These are phyloP conservation scores for Tuber microsphaerosporum DNA, from an alignment of 495 filamentous ascomycete species.

Conservation along the genomic window DNA sequence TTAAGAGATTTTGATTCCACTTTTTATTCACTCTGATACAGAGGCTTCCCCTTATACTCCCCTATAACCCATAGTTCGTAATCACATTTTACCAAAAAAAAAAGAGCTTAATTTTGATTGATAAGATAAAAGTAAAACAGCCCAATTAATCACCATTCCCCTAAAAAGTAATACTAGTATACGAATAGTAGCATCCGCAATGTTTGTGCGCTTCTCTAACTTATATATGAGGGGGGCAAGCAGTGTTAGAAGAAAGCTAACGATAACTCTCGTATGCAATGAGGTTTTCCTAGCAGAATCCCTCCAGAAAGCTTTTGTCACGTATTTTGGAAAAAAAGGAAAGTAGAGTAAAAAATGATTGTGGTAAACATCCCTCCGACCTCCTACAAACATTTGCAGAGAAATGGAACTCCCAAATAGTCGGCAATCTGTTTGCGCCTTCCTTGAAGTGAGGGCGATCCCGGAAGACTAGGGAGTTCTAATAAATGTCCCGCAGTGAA, in stretches of 20 bases:
- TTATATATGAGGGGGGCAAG: too few species aligned
- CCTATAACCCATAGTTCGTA: not conserved
- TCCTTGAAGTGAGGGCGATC: not conserved
- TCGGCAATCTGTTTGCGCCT: slow-evolving; percentile 13
- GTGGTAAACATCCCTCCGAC: not conserved
- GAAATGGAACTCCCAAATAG: slow-evolving; percentile 10
- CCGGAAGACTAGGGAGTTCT: not conserved
- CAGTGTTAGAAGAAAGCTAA: not conserved
- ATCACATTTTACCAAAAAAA: not conserved
- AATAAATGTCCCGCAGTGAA: not conserved
- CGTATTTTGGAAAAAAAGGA: not conserved
- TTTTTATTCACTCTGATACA: not conserved
- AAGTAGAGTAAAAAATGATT: not conserved
- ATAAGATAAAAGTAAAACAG: not conserved
- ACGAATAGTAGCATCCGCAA: not conserved
- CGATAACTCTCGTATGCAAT: not conserved
- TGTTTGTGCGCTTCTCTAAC: not conserved
- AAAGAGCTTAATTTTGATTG: not conserved
- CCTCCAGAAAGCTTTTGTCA: not conserved
- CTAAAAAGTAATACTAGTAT: not conserved
- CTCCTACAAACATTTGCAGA: not conserved
- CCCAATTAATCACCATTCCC: not conserved
- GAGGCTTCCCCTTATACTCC: not conserved
- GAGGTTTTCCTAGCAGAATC: not conserved
- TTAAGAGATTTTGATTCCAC: not conserved